Percentiles rank a stretch among this genome's conserved stretches.
phyloP scores from a whole-genome alignment of 2,329 filamentous ascomycete genomes.

The Pseudonectria buxi region DNA sequence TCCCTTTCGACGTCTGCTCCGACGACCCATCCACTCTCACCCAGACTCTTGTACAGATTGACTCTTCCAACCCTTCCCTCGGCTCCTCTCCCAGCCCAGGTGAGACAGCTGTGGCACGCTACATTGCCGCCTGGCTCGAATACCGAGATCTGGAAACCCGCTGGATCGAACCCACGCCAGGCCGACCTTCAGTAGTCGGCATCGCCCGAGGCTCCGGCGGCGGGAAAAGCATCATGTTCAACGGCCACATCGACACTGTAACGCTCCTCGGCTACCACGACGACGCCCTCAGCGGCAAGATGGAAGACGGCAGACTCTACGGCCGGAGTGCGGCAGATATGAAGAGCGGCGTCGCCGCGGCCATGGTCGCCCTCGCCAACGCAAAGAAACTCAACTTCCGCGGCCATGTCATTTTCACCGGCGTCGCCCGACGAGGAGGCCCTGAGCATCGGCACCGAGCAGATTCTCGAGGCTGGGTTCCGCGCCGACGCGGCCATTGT shows the following conservation, averaged over 20 bases:
- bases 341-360: constrained; percentile 44
- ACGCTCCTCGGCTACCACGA: constrained; percentile 39
- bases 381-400: constrained; percentile 31
- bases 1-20: constrained; percentile 33
- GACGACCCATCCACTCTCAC: constrained; percentile 38
- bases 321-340: constrained; percentile 45
- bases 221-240: constrained; percentile 44
- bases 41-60: constrained; percentile 39
- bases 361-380: constrained; percentile 34
- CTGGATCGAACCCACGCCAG: constrained; percentile 38
- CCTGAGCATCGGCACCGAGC: constrained; percentile 42
- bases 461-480: constrained; percentile 46
- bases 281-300: constrained; percentile 37
- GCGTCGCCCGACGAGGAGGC: constrained; percentile 49
- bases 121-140: constrained; percentile 43
- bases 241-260: constrained; percentile 48
- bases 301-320: constrained; percentile 33
- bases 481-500: constrained; percentile 45
- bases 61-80: constrained; percentile 41
- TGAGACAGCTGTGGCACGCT: constrained; percentile 39
- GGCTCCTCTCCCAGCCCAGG: constrained; percentile 36
- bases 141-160: constrained; percentile 45
- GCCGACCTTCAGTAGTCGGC: constrained; percentile 45
- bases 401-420: constrained; percentile 46
- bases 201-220: constrained; percentile 39